Evolutionary conservation across 192 early-diverging fungal genomes (phyloP).

Genomic region (Chytriomyces confervae): DNA sequence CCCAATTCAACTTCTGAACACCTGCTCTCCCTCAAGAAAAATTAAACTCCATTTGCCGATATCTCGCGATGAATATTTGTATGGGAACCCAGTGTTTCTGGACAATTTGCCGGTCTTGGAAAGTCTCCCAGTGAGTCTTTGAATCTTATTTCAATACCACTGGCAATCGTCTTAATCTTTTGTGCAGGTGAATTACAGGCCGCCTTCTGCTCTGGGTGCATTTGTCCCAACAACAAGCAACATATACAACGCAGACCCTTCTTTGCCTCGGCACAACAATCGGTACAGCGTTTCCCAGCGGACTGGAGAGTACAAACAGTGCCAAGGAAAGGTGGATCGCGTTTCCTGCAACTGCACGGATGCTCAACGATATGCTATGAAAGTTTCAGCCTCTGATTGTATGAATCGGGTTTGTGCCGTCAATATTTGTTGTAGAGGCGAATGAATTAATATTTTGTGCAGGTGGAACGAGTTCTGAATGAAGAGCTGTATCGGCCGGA

Average conservation of each 20-base stretch:
- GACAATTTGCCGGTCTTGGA: conserved; percentile 4
- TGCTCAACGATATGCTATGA: neutral
- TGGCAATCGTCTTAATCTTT: conserved; percentile 48
- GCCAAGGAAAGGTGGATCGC: neutral
- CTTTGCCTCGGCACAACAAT: conserved; percentile 24
- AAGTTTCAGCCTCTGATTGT: conserved; percentile 27
- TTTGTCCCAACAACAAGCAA: conserved; percentile 29
- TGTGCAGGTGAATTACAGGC: conserved; percentile 45
- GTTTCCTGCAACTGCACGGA: conserved; percentile 26
- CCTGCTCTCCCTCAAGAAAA: conserved; percentile 20
- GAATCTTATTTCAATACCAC: conserved; percentile 56
- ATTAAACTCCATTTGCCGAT: neutral
- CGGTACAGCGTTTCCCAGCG: conserved; percentile 29
- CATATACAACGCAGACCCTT: conserved; percentile 39
- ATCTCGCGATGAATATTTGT: conserved; percentile 21
- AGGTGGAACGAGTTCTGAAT: conserved; percentile 31
- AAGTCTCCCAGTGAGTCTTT: conserved; percentile 27
- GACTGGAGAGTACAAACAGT: conserved; percentile 35
- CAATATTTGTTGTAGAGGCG: neutral
- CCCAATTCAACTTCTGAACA: neutral
- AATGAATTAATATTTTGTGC: neutral
- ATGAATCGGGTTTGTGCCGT: conserved; percentile 16
- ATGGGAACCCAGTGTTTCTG: conserved; percentile 2
- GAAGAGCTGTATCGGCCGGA: conserved; percentile 22
- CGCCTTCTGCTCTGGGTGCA: conserved; percentile 29